phyloP scores from a whole-genome alignment of 2,329 filamentous ascomycete genomes.

The Sclerotiophoma versabilis region DNA sequence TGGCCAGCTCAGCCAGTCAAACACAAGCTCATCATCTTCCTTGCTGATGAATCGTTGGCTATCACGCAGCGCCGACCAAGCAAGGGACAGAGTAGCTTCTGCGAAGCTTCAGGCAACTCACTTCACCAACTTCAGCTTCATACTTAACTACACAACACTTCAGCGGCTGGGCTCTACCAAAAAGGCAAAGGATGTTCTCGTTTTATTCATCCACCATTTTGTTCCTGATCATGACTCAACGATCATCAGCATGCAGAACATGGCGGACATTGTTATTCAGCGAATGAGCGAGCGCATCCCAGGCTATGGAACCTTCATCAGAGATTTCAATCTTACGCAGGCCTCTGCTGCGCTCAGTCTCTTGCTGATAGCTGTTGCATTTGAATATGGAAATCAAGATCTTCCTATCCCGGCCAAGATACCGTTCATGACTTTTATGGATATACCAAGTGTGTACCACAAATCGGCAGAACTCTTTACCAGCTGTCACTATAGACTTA shows the following conservation, averaged over 20 bases:
- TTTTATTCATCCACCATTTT: slow-evolving; percentile 6
- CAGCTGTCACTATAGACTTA: slow-evolving; percentile 24
- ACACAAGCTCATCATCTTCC: neutral
- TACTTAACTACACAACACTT: slow-evolving; percentile 22
- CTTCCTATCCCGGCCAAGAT: slow-evolving; percentile 25
- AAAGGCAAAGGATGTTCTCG: neutral
- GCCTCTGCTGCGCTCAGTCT: slow-evolving; percentile 17
- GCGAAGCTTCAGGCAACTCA: slow-evolving; percentile 10
- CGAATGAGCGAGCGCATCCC: slow-evolving; percentile 17
- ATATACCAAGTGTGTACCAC: slow-evolving; percentile 21
- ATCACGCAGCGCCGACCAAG: neutral
- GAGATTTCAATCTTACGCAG: slow-evolving; percentile 11
- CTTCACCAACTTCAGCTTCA: slow-evolving; percentile 25
- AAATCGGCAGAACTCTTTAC: slow-evolving; percentile 14
- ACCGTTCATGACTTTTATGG: slow-evolving; percentile 22
- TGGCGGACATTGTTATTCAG: neutral
- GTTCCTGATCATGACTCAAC: neutral
- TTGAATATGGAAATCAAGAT: neutral
- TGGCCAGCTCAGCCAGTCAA: slow-evolving; percentile 11
- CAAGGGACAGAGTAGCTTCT: slow-evolving; percentile 2
- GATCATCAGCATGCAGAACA: neutral
- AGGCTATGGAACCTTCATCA: slow-evolving; percentile 2
- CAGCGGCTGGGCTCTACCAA: slow-evolving; percentile 12
- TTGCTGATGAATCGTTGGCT: slow-evolving; percentile 1
- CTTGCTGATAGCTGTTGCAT: slow-evolving; percentile 15